These are phyloP conservation scores for Sphaerostilbella broomeana DNA, from an alignment of 2,329 filamentous ascomycete genomes.

Conservation along the genomic window DNA sequence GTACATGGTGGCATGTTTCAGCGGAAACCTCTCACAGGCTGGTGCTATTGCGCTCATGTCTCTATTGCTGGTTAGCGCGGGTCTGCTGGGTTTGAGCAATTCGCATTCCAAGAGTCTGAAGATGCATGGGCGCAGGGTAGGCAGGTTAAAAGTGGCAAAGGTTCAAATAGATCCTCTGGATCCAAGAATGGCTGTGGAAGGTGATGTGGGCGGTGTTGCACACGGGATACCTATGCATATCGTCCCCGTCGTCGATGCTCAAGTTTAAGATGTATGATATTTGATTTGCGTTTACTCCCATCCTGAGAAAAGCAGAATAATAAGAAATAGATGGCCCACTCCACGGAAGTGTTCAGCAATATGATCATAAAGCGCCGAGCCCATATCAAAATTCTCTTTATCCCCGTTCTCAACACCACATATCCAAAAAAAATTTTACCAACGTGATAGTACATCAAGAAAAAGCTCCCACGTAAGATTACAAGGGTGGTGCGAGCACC, in stretches of 20 bases:
- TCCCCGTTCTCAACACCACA: too few species aligned
- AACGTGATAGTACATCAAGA: too few species aligned
- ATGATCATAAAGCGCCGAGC: too few species aligned
- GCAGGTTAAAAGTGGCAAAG: constrained; percentile 6
- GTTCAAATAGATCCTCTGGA: constrained; percentile 9
- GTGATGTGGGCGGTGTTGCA: background rate
- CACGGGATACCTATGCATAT: constrained; percentile 4
- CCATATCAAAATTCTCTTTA: too few species aligned
- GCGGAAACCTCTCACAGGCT: constrained; percentile 47
- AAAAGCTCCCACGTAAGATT: too few species aligned
- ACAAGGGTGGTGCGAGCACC: too few species aligned
- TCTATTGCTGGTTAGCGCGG: constrained; percentile 47
- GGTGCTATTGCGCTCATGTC: constrained; percentile 46
- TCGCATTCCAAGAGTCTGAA: constrained; percentile 38
- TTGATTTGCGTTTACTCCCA: too few species aligned
- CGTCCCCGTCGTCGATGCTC: constrained; percentile 3
- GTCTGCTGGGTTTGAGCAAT: constrained; percentile 49
- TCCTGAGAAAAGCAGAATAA: too few species aligned
- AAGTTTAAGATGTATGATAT: too few species aligned
- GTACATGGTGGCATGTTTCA: constrained; percentile 49
- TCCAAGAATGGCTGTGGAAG: constrained; percentile 6
- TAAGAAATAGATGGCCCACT: too few species aligned
- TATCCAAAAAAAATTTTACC: too few species aligned
- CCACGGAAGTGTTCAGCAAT: too few species aligned
- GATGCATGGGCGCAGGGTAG: constrained; percentile 41